Base-by-base conservation (phyloP, 1,139 yeast genomes). In the Suhomyces anneliseae region DNA sequence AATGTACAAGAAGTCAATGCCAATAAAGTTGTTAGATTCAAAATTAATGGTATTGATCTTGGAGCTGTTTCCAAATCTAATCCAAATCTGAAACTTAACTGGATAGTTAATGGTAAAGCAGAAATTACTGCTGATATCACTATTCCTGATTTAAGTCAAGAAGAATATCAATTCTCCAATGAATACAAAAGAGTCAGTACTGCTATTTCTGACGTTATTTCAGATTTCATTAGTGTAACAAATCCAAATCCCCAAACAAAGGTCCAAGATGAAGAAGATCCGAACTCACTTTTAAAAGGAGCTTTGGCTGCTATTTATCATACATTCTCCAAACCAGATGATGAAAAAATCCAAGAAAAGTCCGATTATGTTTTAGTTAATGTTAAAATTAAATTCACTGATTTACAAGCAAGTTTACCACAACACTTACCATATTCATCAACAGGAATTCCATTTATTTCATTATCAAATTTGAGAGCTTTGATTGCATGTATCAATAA, bases 101-200 rank as follows among this genome's bases (percentile, higher is more conserved):
- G 93, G 93, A 66, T 86, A 10, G 75, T 77, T 19, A 82, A 81
- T 45, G 92, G 93, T 2, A 81, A 81, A 54, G 85, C 87, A 1
- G 90, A 86, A 52, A 68, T 87, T 2, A 69, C 77, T 12, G 88
- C 89, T 2, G 93, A 87, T 65, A 79, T 87, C 26, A 81, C 83
- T 73, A 70, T 86, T 39, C 92, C 93, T 1, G 68, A 67, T 27
- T 36, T 51, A 35, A 72, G 55, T 29, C 61, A 59, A 27, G 50
- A 54, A 5, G 64, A 70, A 52, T 57, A 49, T 45, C 51, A 55
- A 8, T 56, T 66, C 42, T 53, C 54, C 24, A 46, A 54, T 35
- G 73, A 68, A 46, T 64, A 62, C 51, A 59, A 53, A 42, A 60
- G 61, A 37, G 55, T 71, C 9, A 57, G 67, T 36, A 59, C 61